Evolutionary conservation across 768 basidiomycete genomes (phyloP).

Genomic region (Rhodotorula toruloides): DNA sequence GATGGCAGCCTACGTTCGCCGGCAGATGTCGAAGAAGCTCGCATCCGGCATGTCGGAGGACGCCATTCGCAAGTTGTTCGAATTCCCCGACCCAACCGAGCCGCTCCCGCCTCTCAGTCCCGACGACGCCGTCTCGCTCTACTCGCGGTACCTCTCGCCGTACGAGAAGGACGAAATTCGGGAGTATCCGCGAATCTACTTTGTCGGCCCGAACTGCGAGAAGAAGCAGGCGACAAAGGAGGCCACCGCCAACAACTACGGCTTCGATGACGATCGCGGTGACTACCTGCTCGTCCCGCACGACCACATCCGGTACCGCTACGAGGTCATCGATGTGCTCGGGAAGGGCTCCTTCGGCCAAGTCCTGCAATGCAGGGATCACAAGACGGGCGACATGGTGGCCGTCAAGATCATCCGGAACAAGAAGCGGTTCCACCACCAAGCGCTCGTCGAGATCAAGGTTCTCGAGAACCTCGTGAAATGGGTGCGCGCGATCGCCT

Average conservation of each 20-base stretch:
- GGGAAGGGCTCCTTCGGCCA: conserved; percentile 99
- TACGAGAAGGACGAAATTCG: conserved; percentile 88
- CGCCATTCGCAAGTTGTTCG: conserved; percentile 78
- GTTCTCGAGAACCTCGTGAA: conserved; percentile 91
- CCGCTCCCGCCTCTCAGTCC: conserved; percentile 65
- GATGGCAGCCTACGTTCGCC: conserved; percentile 87
- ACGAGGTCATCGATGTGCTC: conserved; percentile 83
- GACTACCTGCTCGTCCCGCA: conserved; percentile 85
- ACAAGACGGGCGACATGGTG: conserved; percentile 89
- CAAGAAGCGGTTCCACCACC: conserved; percentile 98
- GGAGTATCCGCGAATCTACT: conserved; percentile 80
- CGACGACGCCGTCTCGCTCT: conserved; percentile 48
- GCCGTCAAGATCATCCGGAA: conserved; percentile 99
- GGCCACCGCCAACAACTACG: conserved; percentile 73
- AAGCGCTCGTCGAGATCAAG: conserved; percentile 98
- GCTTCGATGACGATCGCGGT: conserved; percentile 96
- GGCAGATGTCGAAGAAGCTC: conserved; percentile 82
- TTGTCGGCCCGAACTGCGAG: conserved; percentile 66
- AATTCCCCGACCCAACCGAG: conserved; percentile 83
- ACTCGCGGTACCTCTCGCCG: conserved; percentile 66
- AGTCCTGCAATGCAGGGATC: conserved; percentile 90
- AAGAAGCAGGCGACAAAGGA: conserved; percentile 77
- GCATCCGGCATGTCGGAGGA: conserved; percentile 76
- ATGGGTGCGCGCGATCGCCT: conserved; percentile 65
- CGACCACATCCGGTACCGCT: conserved; percentile 96